These are phyloP conservation scores for Rhodofomes roseus DNA, from an alignment of 1,284 basidiomycete genomes.

Conservation along the genomic window DNA sequence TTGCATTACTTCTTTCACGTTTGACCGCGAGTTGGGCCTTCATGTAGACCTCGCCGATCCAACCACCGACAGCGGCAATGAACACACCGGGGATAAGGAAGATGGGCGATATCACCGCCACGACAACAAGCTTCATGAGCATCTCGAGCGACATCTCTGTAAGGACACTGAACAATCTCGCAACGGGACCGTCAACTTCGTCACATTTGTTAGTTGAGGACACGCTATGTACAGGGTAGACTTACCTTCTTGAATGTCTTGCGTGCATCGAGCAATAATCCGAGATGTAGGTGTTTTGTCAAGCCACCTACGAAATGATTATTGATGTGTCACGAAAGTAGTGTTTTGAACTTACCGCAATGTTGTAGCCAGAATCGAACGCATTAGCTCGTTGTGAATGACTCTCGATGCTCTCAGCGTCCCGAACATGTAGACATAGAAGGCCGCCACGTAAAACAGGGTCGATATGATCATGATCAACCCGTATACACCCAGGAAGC, in stretches of 20 bases:
- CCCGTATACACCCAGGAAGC: slow-evolving; percentile 39
- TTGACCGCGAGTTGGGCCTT: slow-evolving; percentile 75
- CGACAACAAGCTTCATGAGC: slow-evolving; percentile 36
- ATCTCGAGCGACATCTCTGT: slow-evolving; percentile 29
- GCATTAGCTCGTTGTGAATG: slow-evolving; percentile 55
- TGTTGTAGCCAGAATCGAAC: slow-evolving; percentile 55
- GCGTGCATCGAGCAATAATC: slow-evolving; percentile 54
- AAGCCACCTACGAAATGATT: slow-evolving; percentile 35
- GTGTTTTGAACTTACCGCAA: slow-evolving; percentile 32
- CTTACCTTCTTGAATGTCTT: slow-evolving; percentile 43
- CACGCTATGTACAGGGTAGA: neutral
- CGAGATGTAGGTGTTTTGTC: slow-evolving; percentile 56
- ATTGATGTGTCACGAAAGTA: neutral
- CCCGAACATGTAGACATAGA: slow-evolving; percentile 35
- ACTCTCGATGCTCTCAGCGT: slow-evolving; percentile 46
- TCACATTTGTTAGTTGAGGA: neutral
- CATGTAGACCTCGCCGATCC: slow-evolving; percentile 56
- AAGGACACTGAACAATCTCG: slow-evolving; percentile 20
- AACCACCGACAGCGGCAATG: slow-evolving; percentile 42
- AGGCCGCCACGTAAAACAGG: slow-evolving; percentile 20
- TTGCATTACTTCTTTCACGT: slow-evolving; percentile 68
- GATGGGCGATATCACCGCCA: slow-evolving; percentile 43
- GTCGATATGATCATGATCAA: slow-evolving; percentile 29
- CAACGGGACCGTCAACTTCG: slow-evolving; percentile 31
- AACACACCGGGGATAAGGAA: slow-evolving; percentile 37